Evolutionary conservation across 1,284 basidiomycete species (phyloP).

Genomic region (Pseudozyma tsukubaensis): DNA sequence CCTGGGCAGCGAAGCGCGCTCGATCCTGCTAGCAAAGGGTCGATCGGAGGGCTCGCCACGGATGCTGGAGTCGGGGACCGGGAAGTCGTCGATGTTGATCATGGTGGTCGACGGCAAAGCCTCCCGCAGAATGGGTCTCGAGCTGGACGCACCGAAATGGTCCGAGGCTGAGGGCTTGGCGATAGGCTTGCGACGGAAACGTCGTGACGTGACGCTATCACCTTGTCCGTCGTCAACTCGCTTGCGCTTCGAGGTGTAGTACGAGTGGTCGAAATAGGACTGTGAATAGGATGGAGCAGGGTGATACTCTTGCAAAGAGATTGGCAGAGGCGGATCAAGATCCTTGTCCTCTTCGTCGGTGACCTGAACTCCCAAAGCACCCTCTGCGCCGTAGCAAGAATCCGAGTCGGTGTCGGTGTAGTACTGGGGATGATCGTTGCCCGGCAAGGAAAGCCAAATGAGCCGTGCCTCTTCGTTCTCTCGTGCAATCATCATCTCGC

Average conservation of each 20-base stretch:
- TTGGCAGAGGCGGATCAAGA: constrained; percentile 38
- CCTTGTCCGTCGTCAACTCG: constrained; percentile 15
- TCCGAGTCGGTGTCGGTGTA: constrained; percentile 61
- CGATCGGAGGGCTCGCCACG: constrained; percentile 42
- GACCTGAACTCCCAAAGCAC: constrained; percentile 37
- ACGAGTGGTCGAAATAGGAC: constrained; percentile 22
- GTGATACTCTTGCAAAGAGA: constrained; percentile 40
- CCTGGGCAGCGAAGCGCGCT: constrained; percentile 32
- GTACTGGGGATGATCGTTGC: constrained; percentile 60
- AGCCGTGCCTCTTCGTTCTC: constrained; percentile 53
- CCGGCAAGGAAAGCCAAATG: constrained; percentile 56
- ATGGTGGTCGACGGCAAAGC: constrained; percentile 31
- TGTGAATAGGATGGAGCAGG: constrained; percentile 39
- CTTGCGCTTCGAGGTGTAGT: constrained; percentile 36
- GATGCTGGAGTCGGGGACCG: constrained; percentile 42
- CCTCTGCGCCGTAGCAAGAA: constrained; percentile 45
- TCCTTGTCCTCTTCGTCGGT: constrained; percentile 53
- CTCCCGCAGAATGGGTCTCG: constrained; percentile 14
- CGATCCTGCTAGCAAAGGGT: constrained; percentile 35
- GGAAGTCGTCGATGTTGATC: constrained; percentile 50
- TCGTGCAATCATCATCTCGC: constrained; percentile 50
- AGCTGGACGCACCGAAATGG: constrained; percentile 20
- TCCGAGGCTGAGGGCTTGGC: constrained; percentile 8
- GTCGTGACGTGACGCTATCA: constrained; percentile 6
- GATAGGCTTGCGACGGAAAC: constrained; percentile 24